These are phyloP conservation scores for Candida sithepensis DNA, from an alignment of 805 yeast genomes.

Conservation along the genomic window DNA sequence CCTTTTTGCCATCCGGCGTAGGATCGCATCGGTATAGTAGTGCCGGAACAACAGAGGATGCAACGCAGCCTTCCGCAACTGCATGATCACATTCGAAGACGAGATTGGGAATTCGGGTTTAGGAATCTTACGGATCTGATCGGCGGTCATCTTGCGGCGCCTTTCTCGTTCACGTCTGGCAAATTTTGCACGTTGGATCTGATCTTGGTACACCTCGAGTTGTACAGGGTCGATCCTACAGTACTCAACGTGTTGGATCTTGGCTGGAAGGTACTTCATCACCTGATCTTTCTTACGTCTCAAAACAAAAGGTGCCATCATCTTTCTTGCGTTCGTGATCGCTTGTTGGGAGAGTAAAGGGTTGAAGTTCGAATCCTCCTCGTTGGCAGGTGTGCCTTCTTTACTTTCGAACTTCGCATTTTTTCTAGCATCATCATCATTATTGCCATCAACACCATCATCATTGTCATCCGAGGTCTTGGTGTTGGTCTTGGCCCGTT, in stretches of 20 bases:
- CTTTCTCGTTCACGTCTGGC: slow-evolving; percentile 41
- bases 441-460: too few species aligned
- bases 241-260: slow-evolving; percentile 56
- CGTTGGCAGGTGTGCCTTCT: too few species aligned
- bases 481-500: slow-evolving; percentile 68
- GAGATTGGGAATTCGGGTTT: slow-evolving; percentile 26
- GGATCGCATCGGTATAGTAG: slow-evolving; percentile 49
- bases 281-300: slow-evolving; percentile 93
- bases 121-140: slow-evolving; percentile 32
- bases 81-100: slow-evolving; percentile 76
- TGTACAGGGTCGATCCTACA: slow-evolving; percentile 65
- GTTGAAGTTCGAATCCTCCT: slow-evolving; percentile 49
- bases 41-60: slow-evolving; percentile 86
- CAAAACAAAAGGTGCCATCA: slow-evolving; percentile 97
- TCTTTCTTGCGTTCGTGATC: slow-evolving; percentile 85
- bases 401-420: too few species aligned
- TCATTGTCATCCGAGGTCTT: slow-evolving; percentile 23
- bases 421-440: too few species aligned
- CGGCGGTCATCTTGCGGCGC: slow-evolving; percentile 33
- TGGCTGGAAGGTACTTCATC: slow-evolving; percentile 80
- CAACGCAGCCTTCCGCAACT: slow-evolving; percentile 83
- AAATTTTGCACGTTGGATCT: slow-evolving; percentile 44
- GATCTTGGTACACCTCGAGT: slow-evolving; percentile 54
- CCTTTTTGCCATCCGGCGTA: slow-evolving; percentile 66
- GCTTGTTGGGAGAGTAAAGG: slow-evolving; percentile 90